Conservation (phyloP, 257 asterid species). For the Vinca minor region DNA sequence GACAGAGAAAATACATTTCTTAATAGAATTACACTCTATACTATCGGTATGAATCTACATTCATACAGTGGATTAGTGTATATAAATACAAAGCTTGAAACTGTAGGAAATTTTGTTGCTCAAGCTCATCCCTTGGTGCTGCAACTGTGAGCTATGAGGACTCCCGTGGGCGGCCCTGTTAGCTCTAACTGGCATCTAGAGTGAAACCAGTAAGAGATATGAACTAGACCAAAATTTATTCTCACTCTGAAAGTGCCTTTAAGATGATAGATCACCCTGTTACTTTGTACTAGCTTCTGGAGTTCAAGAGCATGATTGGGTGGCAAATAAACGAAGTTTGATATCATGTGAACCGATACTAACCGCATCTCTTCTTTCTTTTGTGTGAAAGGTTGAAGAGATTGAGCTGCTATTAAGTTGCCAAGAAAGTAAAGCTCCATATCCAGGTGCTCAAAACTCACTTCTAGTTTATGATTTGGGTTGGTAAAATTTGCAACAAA, state of each 20-base stretch:
- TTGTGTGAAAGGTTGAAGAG: conserved; percentile 48
- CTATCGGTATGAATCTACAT: not conserved
- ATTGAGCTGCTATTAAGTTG: conserved; percentile 38
- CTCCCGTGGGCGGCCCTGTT: conserved; percentile 73
- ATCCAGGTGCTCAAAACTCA: conserved; percentile 46
- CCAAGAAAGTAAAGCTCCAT: conserved; percentile 59
- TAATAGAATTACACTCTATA: not conserved
- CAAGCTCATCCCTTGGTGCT: conserved; percentile 45
- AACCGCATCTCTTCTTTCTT: conserved; percentile 33
- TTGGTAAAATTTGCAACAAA: conserved; percentile 72
- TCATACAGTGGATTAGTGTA: conserved; percentile 1
- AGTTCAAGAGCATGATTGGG: conserved; percentile 52
- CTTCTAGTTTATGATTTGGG: conserved; percentile 64
- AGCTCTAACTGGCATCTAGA: conserved; percentile 65
- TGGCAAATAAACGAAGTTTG: conserved; percentile 54
- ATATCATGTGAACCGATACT: conserved; percentile 48
- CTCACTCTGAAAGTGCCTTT: conserved; percentile 58
- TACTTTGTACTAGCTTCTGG: conserved; percentile 52
- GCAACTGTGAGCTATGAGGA: conserved; percentile 52
- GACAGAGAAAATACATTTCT: no score
- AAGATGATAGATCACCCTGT: conserved; percentile 47
- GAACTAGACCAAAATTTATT: conserved; percentile 46
- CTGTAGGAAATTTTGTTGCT: not conserved
- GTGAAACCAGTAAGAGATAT: conserved; percentile 62
- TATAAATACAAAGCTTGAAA: conserved; percentile 4